Evolutionary conservation across 2,329 filamentous ascomycete species (phyloP).

Genomic region (Bipolaris gigantea): DNA sequence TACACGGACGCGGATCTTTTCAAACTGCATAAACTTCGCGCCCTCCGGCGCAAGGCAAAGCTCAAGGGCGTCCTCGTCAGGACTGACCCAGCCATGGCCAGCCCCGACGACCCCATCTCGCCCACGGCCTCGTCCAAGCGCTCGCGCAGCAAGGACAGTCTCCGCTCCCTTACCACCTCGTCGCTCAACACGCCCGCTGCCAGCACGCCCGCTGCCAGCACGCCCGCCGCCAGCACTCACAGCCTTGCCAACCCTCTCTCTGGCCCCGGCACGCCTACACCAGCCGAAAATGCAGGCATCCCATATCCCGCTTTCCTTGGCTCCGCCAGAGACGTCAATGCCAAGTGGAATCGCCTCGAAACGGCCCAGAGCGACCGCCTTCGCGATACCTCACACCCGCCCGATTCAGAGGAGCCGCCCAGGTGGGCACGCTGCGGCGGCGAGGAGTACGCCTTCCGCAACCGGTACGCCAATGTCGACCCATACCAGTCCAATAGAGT

Average conservation of each 20-base stretch:
- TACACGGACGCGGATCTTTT: slow-evolving; percentile 20
- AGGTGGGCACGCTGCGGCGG: slow-evolving; percentile 62
- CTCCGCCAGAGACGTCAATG: slow-evolving; percentile 56
- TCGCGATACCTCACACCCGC: slow-evolving; percentile 45
- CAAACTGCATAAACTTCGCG: slow-evolving; percentile 47
- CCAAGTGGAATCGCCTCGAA: slow-evolving; percentile 64
- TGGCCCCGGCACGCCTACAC: slow-evolving; percentile 14
- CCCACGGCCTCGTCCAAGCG: slow-evolving; percentile 44
- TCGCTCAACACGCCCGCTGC: slow-evolving; percentile 30
- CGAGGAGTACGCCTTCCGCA: slow-evolving; percentile 63
- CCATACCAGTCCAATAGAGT: slow-evolving; percentile 88
- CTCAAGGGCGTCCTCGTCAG: slow-evolving; percentile 33
- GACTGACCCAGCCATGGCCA: slow-evolving; percentile 30
- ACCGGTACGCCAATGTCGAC: slow-evolving; percentile 88
- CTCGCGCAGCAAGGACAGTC: slow-evolving; percentile 45
- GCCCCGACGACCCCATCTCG: slow-evolving; percentile 36
- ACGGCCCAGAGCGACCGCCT: slow-evolving; percentile 61
- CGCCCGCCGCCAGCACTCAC: slow-evolving; percentile 36
- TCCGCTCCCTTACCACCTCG: slow-evolving; percentile 33
- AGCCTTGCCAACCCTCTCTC: slow-evolving; percentile 36
- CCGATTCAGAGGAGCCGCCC: slow-evolving; percentile 49
- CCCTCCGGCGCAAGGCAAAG: slow-evolving; percentile 46
- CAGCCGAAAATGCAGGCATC: slow-evolving; percentile 19
- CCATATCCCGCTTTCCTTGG: slow-evolving; percentile 58
- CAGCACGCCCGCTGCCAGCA: slow-evolving; percentile 32